A percentile compares a stretch with the other conserved stretches of the same genome.
Conservation (phyloP, 2,329 filamentous ascomycete genomes). For the Amphichorda felina region DNA sequence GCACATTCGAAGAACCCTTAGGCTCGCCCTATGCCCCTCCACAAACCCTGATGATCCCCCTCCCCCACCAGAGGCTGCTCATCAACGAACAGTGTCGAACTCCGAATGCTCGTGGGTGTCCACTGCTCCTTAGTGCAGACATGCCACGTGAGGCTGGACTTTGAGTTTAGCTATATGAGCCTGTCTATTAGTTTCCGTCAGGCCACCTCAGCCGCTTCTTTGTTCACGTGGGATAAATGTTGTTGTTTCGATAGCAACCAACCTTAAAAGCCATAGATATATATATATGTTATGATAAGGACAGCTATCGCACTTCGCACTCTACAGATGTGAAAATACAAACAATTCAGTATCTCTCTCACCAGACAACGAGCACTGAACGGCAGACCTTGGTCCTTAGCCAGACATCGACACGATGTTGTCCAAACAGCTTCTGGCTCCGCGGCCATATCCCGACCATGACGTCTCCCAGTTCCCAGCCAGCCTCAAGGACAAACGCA, state of each 20-base stretch:
- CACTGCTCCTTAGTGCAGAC: slow-evolving; percentile 6
- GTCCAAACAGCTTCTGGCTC: slow-evolving; percentile 1
- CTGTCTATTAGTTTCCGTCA: too few relatives aligned
- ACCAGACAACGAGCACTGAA: too few relatives aligned
- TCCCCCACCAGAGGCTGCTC: slow-evolving; percentile 11
- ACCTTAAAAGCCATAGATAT: not conserved
- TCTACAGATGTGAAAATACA: too few relatives aligned
- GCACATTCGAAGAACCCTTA: too few relatives aligned
- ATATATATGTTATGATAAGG: too few relatives aligned
- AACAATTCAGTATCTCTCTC: too few relatives aligned
- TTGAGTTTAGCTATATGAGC: too few relatives aligned
- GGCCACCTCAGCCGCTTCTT: slow-evolving; percentile 1
- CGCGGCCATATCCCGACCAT: slow-evolving; percentile 14
- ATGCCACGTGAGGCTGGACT: too few relatives aligned
- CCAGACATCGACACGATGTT: slow-evolving; percentile 1
- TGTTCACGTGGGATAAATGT: slow-evolving; percentile 3
- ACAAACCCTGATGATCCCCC: slow-evolving; percentile 8
- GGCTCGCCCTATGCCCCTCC: not conserved
- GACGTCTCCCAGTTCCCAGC: slow-evolving; percentile 32
- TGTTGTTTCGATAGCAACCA: not conserved
- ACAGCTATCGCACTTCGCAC: too few relatives aligned
- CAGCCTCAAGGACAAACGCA: slow-evolving; percentile 44
- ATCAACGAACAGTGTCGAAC: slow-evolving; percentile 16
- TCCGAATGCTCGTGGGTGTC: slow-evolving; percentile 17
- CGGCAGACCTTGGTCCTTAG: too few relatives aligned